phyloP scores from a whole-genome alignment of 257 asterid species.

The Rehmannia glutinosa region DNA sequence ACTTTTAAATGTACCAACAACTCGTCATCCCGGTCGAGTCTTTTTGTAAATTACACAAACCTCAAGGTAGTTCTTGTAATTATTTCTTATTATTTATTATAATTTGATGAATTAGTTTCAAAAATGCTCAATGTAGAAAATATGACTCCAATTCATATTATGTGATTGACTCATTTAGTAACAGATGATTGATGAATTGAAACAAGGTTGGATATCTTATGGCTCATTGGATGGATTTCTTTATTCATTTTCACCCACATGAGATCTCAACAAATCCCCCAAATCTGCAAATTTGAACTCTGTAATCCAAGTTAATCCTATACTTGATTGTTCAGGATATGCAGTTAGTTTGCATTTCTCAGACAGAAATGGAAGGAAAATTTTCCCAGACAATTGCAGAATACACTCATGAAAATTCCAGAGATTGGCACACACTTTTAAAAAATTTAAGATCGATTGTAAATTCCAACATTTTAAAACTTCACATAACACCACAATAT shows the following conservation, averaged over 20 bases:
- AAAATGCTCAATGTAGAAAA: no score
- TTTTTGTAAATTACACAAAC: no score
- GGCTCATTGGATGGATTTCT: constrained; percentile 90
- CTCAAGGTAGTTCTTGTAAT: not conserved
- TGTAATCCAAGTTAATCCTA: constrained; percentile 71
- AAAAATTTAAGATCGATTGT: no score
- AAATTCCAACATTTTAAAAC: no score
- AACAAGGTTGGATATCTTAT: constrained; percentile 91
- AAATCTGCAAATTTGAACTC: constrained; percentile 30
- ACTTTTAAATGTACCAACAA: no score
- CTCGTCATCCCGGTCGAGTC: no score
- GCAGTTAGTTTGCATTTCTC: constrained; percentile 68
- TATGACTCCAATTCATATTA: not conserved
- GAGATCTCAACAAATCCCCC: constrained; percentile 58
- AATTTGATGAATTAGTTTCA: no score
- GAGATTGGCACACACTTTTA: no score
- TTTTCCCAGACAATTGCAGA: constrained; percentile 40
- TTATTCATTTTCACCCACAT: constrained; percentile 78
- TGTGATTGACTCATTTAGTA: not conserved
- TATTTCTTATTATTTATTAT: no score
- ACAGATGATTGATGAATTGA: constrained; percentile 20
- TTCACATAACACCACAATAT: no score
- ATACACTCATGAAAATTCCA: constrained; percentile 44
- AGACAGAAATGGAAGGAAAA: constrained; percentile 69
- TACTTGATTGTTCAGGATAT: constrained; percentile 81